A percentile compares a stretch with the other conserved stretches of the same genome.
Conservation (phyloP, 345 rosid species). For the Boechera stricta region DNA sequence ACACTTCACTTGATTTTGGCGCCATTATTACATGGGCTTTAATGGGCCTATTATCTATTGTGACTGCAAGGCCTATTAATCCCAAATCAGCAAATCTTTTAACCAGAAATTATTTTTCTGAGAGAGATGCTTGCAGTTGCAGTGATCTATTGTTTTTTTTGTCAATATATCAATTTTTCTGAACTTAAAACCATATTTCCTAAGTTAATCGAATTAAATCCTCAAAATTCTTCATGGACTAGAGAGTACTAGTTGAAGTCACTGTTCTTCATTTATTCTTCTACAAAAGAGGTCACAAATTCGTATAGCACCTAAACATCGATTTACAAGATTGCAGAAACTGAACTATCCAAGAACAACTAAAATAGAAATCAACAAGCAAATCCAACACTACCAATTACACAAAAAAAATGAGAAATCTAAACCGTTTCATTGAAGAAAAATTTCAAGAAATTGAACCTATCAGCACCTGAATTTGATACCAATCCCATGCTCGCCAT, state of each 20-base stretch:
- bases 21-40: conserved; percentile 54
- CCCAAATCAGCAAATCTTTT: neutral
- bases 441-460: neutral
- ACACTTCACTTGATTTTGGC: conserved; percentile 48
- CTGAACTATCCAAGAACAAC: neutral
- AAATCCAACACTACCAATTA: neutral
- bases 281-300: neutral
- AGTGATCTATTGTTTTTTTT: no score
- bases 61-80: neutral
- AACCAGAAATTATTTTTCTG: neutral
- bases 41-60: neutral
- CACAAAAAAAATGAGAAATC: neutral
- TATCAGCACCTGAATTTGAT: neutral
- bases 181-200: no score
- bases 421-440: neutral
- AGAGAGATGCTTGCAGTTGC: no score
- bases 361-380: neutral
- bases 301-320: neutral
- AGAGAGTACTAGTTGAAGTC: neutral
- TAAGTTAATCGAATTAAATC: no score
- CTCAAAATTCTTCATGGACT: conserved; percentile 1
- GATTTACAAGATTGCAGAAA: conserved; percentile 2
- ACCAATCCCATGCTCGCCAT: conserved; percentile 62
- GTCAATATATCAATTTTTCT: no score
- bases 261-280: conserved; percentile 4